A percentile compares a stretch with the other conserved stretches of the same genome.
phyloP scores from a whole-genome alignment of 208 protist genomes.

The Leishmania tarentolae region DNA sequence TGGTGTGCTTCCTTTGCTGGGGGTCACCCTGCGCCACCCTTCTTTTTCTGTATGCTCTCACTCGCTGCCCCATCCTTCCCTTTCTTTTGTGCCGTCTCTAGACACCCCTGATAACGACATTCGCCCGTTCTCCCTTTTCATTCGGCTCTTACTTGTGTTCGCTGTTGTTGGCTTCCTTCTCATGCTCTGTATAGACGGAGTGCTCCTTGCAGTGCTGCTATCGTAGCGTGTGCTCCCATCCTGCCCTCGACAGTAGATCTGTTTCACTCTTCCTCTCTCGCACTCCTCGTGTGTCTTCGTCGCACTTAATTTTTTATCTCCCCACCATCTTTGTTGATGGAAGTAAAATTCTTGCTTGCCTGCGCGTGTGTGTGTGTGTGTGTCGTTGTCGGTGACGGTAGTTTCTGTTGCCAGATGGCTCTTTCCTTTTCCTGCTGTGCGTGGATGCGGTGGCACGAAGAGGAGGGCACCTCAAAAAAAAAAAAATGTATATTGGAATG shows the following conservation, averaged over 20 bases:
- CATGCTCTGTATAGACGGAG: neutral
- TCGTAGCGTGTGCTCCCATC: neutral
- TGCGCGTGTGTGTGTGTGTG: neutral
- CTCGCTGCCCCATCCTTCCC: neutral
- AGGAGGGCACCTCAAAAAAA: neutral
- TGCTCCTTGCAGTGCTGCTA: neutral
- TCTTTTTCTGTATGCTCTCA: neutral
- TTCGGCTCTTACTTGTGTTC: neutral
- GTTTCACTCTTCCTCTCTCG: constrained; percentile 4
- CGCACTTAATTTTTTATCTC: neutral
- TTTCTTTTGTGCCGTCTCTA: neutral
- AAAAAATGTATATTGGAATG: neutral
- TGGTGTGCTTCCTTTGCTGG: neutral
- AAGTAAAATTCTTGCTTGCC: neutral
- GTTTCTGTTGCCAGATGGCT: neutral
- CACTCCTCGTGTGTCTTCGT: neutral
- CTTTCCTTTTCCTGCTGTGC: neutral
- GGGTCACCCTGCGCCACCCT: neutral
- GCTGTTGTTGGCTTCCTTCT: neutral
- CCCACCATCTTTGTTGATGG: neutral
- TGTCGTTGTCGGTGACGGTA: neutral
- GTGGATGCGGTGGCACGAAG: neutral
- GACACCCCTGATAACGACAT: neutral
- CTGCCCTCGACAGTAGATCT: neutral
- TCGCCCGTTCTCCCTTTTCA: neutral